Evolutionary conservation across 257 asterid genomes (phyloP).

Genomic region (Knoxia roxburghii): DNA sequence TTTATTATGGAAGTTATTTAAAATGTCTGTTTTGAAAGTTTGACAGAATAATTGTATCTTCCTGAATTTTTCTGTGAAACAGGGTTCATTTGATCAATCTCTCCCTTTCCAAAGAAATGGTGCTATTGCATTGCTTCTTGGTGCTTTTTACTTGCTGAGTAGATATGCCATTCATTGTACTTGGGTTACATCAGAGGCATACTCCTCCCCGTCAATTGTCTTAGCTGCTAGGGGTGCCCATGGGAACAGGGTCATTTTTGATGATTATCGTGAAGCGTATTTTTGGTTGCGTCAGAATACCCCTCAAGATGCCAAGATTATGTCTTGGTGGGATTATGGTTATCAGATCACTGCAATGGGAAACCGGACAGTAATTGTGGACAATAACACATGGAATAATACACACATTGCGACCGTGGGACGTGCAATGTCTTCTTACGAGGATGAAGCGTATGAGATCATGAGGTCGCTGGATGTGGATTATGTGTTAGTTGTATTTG

Average conservation of each 20-base stretch:
- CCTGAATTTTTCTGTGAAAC: slow-evolving; percentile 18
- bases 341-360: slow-evolving; percentile 99
- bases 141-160: slow-evolving; percentile 82
- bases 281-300: slow-evolving; percentile 94
- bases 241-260: slow-evolving; percentile 87
- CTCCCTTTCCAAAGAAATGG: slow-evolving; percentile 74
- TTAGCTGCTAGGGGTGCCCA: slow-evolving; percentile 98
- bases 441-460: slow-evolving; percentile 93
- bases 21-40: not conserved
- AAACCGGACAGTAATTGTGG: slow-evolving; percentile 93
- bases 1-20: not conserved
- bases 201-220: slow-evolving; percentile 98
- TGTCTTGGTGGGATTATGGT: slow-evolving; percentile 99
- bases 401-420: slow-evolving; percentile 99
- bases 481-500: slow-evolving; percentile 91
- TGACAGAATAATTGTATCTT: not conserved
- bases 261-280: slow-evolving; percentile 95
- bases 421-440: slow-evolving; percentile 98
- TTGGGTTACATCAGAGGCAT: slow-evolving; percentile 99
- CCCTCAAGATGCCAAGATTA: slow-evolving; percentile 93
- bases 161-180: slow-evolving; percentile 92
- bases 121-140: slow-evolving; percentile 80
- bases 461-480: slow-evolving; percentile 94
- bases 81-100: slow-evolving; percentile 78
- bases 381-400: slow-evolving; percentile 98